phyloP scores from a whole-genome alignment of 345 rosid genomes.

The Gossypium turneri region DNA sequence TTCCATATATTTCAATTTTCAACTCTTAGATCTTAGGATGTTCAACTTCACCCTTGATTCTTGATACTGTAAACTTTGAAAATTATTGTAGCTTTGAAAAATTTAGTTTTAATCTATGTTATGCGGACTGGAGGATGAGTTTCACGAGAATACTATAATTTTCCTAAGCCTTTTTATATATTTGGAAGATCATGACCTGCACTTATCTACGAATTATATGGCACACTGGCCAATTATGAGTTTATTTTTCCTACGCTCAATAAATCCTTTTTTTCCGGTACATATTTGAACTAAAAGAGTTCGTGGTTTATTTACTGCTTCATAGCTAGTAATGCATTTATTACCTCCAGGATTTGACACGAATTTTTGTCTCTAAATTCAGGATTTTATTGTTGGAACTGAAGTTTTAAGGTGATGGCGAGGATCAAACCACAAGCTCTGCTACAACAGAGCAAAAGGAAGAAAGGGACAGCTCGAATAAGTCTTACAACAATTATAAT shows the following conservation, averaged over 20 bases:
- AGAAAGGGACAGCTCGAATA: slow-evolving; percentile 57
- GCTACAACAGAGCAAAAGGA: slow-evolving; percentile 71
- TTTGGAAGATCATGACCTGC: neutral
- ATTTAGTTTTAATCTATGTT: neutral
- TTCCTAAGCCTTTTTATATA: neutral
- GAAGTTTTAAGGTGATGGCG: slow-evolving; percentile 40
- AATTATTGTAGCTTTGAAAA: neutral
- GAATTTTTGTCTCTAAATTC: neutral
- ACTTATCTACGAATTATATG: neutral
- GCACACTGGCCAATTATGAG: neutral
- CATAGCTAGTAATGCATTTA: neutral
- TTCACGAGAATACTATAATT: neutral
- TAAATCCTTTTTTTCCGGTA: no score
- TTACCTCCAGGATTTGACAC: neutral
- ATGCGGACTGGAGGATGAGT: neutral
- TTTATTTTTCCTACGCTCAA: neutral
- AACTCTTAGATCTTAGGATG: neutral
- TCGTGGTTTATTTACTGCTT: neutral
- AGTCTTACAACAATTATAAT: slow-evolving; percentile 44
- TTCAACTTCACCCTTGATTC: neutral
- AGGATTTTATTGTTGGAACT: slow-evolving; percentile 17
- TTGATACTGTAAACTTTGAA: neutral
- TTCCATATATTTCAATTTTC: neutral
- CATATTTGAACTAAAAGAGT: neutral
- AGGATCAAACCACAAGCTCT: slow-evolving; percentile 81